phyloP scores from a whole-genome alignment of 345 rosid genomes.

The Punica granatum region DNA sequence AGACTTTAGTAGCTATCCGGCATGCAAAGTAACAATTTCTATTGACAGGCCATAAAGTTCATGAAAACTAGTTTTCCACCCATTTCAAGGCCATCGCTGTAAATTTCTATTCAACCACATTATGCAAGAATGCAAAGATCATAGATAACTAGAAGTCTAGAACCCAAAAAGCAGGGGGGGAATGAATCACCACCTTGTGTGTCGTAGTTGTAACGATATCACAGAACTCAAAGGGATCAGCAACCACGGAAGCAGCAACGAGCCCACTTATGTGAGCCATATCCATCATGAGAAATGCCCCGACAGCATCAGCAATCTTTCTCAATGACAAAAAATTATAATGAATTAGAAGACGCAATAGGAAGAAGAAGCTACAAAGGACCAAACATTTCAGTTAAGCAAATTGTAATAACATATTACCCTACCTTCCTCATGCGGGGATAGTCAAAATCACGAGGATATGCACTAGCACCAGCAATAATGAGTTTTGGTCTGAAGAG shows the following conservation, averaged over 20 bases:
- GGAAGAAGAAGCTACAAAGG: background rate
- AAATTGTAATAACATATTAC: background rate
- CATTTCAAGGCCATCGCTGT: background rate
- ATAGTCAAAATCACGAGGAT: slow-evolving; percentile 88
- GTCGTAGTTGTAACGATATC: slow-evolving; percentile 94
- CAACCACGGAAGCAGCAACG: slow-evolving; percentile 87
- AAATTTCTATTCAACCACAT: background rate
- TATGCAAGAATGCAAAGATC: background rate
- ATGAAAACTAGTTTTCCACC: background rate
- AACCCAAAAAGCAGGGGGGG: background rate
- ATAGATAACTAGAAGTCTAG: background rate
- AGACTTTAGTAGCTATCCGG: background rate
- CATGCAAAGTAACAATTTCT: background rate
- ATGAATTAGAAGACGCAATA: slow-evolving; percentile 9
- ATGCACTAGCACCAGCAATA: slow-evolving; percentile 96
- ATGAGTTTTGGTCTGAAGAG: slow-evolving; percentile 90
- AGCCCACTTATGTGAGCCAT: slow-evolving; percentile 98
- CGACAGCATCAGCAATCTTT: slow-evolving; percentile 90
- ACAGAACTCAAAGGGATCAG: slow-evolving; percentile 79
- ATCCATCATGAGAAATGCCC: slow-evolving; percentile 97
- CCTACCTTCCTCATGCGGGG: slow-evolving; percentile 89
- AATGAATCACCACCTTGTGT: slow-evolving; percentile 51
- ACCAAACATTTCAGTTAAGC: background rate
- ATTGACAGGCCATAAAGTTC: background rate
- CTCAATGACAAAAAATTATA: slow-evolving; percentile 17